phyloP scores from a whole-genome alignment of 164 flowering plant species.

The Hamamelis virginiana region DNA sequence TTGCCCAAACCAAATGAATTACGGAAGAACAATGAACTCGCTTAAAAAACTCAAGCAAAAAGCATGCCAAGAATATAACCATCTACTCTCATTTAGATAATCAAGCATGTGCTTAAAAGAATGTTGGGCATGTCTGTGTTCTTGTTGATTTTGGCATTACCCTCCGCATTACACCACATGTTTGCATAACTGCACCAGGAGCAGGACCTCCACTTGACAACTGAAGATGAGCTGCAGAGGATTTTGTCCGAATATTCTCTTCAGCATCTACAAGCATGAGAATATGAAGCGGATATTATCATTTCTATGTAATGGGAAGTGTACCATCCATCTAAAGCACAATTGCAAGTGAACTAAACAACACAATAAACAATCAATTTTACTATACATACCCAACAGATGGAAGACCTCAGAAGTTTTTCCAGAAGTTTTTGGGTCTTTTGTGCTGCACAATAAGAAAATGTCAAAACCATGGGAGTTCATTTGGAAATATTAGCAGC shows the following conservation, averaged over 20 bases:
- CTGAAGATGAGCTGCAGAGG: slow-evolving; percentile 31
- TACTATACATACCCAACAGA: slow-evolving; percentile 47
- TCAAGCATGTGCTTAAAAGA: slow-evolving; percentile 15
- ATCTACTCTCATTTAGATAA: not conserved
- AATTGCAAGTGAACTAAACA: not conserved
- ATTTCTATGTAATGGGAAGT: not conserved
- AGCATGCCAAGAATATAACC: not conserved
- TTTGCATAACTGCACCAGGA: slow-evolving; percentile 39
- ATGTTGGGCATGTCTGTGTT: slow-evolving; percentile 1
- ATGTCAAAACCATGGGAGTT: slow-evolving; percentile 2
- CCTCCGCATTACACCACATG: slow-evolving; percentile 43
- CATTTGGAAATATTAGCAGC: slow-evolving; percentile 4
- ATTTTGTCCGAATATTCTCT: slow-evolving; percentile 30
- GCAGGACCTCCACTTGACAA: slow-evolving; percentile 37
- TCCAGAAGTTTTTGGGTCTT: slow-evolving; percentile 37
- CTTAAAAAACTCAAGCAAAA: not conserved
- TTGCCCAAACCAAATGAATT: not conserved
- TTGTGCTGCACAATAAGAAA: slow-evolving; percentile 46
- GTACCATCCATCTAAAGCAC: not conserved
- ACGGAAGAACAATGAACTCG: not conserved
- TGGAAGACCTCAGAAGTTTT: slow-evolving; percentile 46
- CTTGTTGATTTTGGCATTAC: slow-evolving; percentile 40
- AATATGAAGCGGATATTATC: slow-evolving; percentile 4
- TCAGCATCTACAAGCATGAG: slow-evolving; percentile 42
- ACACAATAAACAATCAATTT: not conserved